These are phyloP conservation scores for Cladosporium sp. DNA, from an alignment of 2,329 filamentous ascomycete species.

Conservation along the genomic window DNA sequence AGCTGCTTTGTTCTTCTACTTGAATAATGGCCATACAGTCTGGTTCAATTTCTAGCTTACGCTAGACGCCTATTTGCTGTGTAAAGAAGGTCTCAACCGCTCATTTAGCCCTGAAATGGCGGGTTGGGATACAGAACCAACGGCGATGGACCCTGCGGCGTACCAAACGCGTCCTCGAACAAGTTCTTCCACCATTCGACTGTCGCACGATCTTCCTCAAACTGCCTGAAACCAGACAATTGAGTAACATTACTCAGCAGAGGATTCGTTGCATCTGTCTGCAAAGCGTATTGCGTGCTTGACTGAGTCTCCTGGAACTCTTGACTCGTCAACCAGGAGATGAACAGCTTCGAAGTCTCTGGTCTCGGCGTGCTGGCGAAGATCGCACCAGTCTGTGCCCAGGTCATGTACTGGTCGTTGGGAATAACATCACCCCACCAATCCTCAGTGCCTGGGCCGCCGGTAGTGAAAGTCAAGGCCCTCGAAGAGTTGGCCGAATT, in stretches of 20 bases:
- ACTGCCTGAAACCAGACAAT: conserved; percentile 12
- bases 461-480: conserved; percentile 16
- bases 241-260: conserved; percentile 15
- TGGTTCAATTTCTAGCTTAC: conserved; percentile 41
- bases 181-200: conserved; percentile 22
- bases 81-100: too few relatives aligned
- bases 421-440: neutral
- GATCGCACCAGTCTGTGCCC: conserved; percentile 45
- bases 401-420: conserved; percentile 39
- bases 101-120: neutral
- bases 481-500: conserved; percentile 17
- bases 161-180: conserved; percentile 20
- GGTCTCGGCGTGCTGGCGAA: conserved; percentile 41
- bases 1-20: conserved; percentile 39
- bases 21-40: neutral
- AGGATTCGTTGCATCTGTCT: neutral
- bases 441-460: conserved; percentile 6
- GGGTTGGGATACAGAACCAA: conserved; percentile 17
- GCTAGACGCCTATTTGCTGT: too few relatives aligned
- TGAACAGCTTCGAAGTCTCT: conserved; percentile 46
- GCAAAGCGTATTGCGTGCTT: conserved; percentile 14
- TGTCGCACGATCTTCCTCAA: conserved; percentile 14
- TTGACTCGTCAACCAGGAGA: conserved; percentile 31
- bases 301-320: conserved; percentile 13
- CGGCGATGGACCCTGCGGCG: conserved; percentile 16